A percentile compares a stretch with the other conserved stretches of the same genome.
Conservation (phyloP, 352 stramenopile genomes). For the Elongisporangium undulatum region DNA sequence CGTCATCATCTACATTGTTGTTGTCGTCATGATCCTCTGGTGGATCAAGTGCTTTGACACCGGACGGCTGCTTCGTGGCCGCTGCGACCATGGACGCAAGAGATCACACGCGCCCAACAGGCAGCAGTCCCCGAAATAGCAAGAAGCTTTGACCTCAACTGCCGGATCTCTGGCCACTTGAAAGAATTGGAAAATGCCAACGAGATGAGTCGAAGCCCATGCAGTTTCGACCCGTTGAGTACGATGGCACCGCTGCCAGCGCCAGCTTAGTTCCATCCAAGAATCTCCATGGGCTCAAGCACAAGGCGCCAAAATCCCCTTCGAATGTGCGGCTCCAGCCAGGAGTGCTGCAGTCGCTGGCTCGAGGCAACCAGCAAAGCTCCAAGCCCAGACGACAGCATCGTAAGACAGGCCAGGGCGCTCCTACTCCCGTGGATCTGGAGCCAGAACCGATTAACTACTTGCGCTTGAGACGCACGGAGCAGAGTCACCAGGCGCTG, state of each 20-base stretch:
- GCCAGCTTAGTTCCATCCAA: neutral
- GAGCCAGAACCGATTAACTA: slow-evolving; percentile 56
- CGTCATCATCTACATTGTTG: neutral
- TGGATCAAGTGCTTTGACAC: neutral
- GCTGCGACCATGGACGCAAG: neutral
- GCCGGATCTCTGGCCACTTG: neutral
- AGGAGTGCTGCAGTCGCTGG: neutral
- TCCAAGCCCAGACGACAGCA: neutral
- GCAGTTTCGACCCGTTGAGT: neutral
- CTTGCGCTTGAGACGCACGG: slow-evolving; percentile 51
- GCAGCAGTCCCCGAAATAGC: neutral
- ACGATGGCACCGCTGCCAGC: neutral
- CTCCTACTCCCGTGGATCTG: slow-evolving; percentile 13
- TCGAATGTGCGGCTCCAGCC: neutral
- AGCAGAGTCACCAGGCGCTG: slow-evolving; percentile 42
- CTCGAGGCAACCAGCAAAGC: neutral
- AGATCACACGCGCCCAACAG: neutral
- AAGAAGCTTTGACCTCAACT: neutral
- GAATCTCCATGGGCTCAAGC: neutral
- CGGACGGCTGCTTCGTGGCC: neutral
- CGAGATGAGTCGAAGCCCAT: neutral
- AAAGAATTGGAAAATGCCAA: neutral
- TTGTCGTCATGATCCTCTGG: neutral
- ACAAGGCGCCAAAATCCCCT: neutral
- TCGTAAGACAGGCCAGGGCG: neutral